A percentile compares a stretch with the other conserved stretches of the same genome.
phyloP scores from a whole-genome alignment of 805 yeast genomes.

The Dipodascus geniculatus region DNA sequence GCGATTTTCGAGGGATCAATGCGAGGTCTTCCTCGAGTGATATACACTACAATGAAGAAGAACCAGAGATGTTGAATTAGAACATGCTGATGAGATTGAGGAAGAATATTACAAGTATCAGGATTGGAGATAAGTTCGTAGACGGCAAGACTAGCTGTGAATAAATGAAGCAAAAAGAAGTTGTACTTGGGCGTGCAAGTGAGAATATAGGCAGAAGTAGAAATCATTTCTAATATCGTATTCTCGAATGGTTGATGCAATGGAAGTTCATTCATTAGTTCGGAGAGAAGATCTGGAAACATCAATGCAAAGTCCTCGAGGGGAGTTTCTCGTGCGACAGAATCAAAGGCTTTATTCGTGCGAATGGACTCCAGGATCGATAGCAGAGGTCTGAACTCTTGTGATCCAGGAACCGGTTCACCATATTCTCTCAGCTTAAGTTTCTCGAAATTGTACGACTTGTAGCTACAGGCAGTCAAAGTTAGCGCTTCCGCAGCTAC shows the following conservation, averaged over 20 bases:
- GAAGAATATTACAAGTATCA: conserved; percentile 6
- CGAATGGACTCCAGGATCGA: conserved; percentile 5
- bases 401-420: conserved; percentile 7
- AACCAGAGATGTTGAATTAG: conserved; percentile 12
- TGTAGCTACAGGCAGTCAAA: conserved; percentile 12
- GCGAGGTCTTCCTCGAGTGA: conserved; percentile 14
- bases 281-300: conserved; percentile 7
- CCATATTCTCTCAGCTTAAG: neutral
- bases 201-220: conserved; percentile 14
- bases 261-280: neutral
- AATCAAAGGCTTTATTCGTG: conserved; percentile 3
- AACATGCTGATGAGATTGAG: conserved; percentile 7
- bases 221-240: conserved; percentile 12
- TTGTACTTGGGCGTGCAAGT: conserved; percentile 16
- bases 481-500: conserved; percentile 28
- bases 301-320: conserved; percentile 12
- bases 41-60: conserved; percentile 10
- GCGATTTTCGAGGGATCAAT: conserved; percentile 5
- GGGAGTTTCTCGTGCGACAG: conserved; percentile 6
- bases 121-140: conserved; percentile 12
- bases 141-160: conserved; percentile 21
- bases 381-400: conserved; percentile 2
- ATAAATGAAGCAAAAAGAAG: conserved; percentile 21
- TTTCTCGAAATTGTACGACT: neutral
- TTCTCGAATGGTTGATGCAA: neutral